phyloP scores from a whole-genome alignment of 805 yeast genomes.

The Sugiyamaella valdiviana region DNA sequence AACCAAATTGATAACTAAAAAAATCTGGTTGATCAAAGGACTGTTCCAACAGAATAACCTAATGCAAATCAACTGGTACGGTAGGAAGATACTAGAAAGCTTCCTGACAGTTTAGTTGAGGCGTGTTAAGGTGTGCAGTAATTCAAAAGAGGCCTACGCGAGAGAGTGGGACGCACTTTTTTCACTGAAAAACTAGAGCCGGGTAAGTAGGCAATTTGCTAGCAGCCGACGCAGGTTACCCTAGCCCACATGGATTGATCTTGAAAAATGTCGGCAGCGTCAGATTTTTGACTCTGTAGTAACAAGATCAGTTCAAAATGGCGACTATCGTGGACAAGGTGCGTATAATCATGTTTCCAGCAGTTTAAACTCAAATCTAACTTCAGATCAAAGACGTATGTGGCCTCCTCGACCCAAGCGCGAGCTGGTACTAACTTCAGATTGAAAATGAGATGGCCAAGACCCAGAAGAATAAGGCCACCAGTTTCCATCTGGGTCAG shows the following conservation, averaged over 20 bases:
- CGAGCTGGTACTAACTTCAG: conserved; percentile 44
- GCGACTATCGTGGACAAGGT: conserved; percentile 59
- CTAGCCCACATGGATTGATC: neutral
- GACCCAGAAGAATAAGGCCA: conserved; percentile 97
- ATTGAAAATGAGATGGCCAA: conserved; percentile 97
- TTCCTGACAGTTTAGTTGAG: neutral
- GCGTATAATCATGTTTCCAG: conserved; percentile 8
- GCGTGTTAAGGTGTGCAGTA: neutral
- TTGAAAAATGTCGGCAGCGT: neutral
- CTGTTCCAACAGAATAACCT: neutral
- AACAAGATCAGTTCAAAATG: conserved; percentile 34
- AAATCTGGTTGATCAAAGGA: too few species aligned
- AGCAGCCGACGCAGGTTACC: too few species aligned
- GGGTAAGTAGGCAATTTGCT: too few species aligned
- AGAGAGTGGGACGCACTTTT: conserved; percentile 2
- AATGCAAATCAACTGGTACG: neutral
- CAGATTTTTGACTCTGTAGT: neutral
- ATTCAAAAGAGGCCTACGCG: too few species aligned
- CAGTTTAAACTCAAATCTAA: neutral
- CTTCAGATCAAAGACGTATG: conserved; percentile 28
- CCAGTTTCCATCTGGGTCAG: conserved; percentile 96
- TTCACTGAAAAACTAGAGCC: conserved; percentile 6
- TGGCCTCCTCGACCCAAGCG: conserved; percentile 3
- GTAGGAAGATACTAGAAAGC: neutral
- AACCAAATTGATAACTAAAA: neutral